Conservation (phyloP, 2,329 filamentous ascomycete genomes). For the Phyllosticta capitalensis region DNA sequence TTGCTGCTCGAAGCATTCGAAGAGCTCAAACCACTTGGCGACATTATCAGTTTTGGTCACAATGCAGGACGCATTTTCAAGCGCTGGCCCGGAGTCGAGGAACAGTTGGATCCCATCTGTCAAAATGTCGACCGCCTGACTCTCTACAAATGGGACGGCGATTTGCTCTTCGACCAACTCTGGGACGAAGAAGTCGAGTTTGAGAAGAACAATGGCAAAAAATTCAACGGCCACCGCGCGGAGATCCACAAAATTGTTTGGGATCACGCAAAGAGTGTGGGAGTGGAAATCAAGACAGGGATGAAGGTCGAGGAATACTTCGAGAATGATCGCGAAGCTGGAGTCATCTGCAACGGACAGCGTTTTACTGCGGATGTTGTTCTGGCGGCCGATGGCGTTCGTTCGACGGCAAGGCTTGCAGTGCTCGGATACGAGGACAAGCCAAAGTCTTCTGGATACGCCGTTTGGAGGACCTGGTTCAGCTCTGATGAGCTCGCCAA, state of each 20-base stretch:
- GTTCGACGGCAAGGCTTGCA: constrained; percentile 42
- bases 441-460: constrained; percentile 44
- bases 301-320: constrained; percentile 40
- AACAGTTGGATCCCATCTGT: constrained; percentile 40
- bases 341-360: constrained; percentile 41
- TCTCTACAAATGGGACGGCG: constrained; percentile 51
- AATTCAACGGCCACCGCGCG: constrained; percentile 52
- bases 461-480: constrained; percentile 42
- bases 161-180: constrained; percentile 50
- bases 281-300: constrained; percentile 45
- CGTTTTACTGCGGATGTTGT: constrained; percentile 39
- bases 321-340: constrained; percentile 42
- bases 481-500: constrained; percentile 20
- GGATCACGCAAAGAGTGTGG: constrained; percentile 43
- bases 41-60: constrained; percentile 53
- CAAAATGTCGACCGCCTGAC: constrained; percentile 48
- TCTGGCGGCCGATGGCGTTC: constrained; percentile 44
- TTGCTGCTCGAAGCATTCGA: constrained; percentile 47
- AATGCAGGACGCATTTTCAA: constrained; percentile 52
- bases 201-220: constrained; percentile 33
- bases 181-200: constrained; percentile 22
- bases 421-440: constrained; percentile 45
- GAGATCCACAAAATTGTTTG: constrained; percentile 51
- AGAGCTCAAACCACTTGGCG: constrained; percentile 48
- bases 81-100: constrained; percentile 39